Evolutionary conservation across 768 basidiomycete genomes (phyloP).

Genomic region (Naematelia encephala): DNA sequence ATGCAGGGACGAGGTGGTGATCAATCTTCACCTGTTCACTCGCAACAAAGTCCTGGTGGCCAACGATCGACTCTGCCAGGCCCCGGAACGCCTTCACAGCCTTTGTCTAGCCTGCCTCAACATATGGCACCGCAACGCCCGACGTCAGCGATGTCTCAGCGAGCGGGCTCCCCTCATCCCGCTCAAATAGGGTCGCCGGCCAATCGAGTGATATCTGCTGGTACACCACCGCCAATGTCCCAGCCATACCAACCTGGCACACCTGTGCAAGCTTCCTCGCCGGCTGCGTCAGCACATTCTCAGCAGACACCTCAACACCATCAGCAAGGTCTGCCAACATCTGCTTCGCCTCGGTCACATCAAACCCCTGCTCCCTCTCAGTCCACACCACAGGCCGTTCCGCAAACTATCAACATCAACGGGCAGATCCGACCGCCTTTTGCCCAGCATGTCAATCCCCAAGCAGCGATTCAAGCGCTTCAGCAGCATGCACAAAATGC

Average conservation of each 20-base stretch:
- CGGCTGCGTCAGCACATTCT: slow-evolving; percentile 26
- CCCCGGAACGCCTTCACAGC: slow-evolving; percentile 7
- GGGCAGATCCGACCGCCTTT: slow-evolving; percentile 1
- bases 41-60: slow-evolving; percentile 17
- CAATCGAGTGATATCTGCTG: slow-evolving; percentile 1
- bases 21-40: background rate
- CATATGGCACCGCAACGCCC: slow-evolving; percentile 44
- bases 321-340: background rate
- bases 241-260: slow-evolving; percentile 5
- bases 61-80: slow-evolving; percentile 1
- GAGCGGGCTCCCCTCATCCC: slow-evolving; percentile 29
- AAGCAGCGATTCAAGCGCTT: slow-evolving; percentile 5
- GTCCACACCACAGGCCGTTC: background rate
- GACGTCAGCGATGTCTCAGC: slow-evolving; percentile 39
- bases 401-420: background rate
- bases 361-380: background rate
- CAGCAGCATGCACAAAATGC: slow-evolving; percentile 9
- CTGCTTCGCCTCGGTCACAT: background rate
- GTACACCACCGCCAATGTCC: slow-evolving; percentile 18
- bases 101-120: slow-evolving; percentile 34
- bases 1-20: background rate
- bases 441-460: background rate
- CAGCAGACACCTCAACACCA: slow-evolving; percentile 30
- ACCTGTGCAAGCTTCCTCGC: slow-evolving; percentile 18
- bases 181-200: slow-evolving; percentile 22